These are phyloP conservation scores for Nissolia schottii DNA, from an alignment of 306 rosid genomes.

Conservation along the genomic window DNA sequence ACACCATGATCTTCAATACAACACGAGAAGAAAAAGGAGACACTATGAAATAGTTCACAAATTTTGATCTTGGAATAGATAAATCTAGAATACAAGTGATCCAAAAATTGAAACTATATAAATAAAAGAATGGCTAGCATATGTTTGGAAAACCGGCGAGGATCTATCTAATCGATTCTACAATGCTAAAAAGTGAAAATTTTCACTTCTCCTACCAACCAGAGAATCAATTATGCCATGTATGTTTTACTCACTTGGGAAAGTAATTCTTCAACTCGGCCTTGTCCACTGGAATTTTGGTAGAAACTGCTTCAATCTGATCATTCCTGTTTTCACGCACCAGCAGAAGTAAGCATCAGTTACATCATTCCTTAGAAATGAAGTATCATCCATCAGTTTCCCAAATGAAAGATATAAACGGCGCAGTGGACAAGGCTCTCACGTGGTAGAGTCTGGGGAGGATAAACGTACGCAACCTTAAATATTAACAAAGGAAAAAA, in stretches of 20 bases:
- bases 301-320: conserved; percentile 45
- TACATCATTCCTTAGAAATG: background rate
- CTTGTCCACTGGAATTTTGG: conserved; percentile 48
- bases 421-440: no score
- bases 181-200: no score
- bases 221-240: no score
- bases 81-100: background rate
- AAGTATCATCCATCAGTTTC: background rate
- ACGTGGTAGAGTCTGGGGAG: no score
- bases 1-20: conserved; percentile 62
- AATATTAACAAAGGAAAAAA: background rate
- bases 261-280: conserved; percentile 43
- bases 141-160: no score
- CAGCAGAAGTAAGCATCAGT: background rate
- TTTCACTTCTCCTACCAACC: no score
- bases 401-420: background rate
- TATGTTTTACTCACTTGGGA: conserved; percentile 39
- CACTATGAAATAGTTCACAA: no score
- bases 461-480: no score
- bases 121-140: background rate
- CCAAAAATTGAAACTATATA: background rate
- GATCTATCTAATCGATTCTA: no score
- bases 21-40: background rate
- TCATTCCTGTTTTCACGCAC: conserved; percentile 33
- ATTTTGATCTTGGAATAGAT: background rate